Percentiles rank a stretch among this genome's conserved stretches.
phyloP scores from a whole-genome alignment of 148 eudicot species.

The Nyssa sinensis region DNA sequence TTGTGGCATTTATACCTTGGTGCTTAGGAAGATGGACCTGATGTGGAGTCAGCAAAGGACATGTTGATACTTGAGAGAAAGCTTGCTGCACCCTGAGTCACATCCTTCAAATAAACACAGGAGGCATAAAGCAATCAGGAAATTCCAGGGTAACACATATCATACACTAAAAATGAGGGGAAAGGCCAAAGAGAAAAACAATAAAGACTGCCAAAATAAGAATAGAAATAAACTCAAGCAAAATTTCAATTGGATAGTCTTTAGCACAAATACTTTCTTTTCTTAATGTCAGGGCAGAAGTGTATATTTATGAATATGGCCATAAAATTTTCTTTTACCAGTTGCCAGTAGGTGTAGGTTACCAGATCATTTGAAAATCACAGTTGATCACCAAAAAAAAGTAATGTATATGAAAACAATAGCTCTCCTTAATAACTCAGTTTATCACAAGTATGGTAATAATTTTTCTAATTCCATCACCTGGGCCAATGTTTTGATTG shows the following conservation, averaged over 20 bases:
- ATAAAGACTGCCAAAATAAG: neutral
- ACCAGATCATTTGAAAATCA: neutral
- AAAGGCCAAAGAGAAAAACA: neutral
- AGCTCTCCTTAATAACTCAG: constrained; percentile 1
- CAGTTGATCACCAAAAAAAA: neutral
- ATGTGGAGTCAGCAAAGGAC: constrained; percentile 50
- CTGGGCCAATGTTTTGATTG: neutral
- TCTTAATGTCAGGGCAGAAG: neutral
- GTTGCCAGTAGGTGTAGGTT: neutral
- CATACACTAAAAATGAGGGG: neutral
- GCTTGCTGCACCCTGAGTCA: constrained; percentile 54
- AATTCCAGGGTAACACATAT: neutral
- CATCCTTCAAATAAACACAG: constrained; percentile 42
- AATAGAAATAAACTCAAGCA: neutral
- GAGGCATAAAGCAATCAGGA: constrained; percentile 17
- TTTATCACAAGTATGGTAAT: neutral
- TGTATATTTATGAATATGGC: neutral
- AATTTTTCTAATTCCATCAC: neutral
- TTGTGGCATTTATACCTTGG: constrained; percentile 50
- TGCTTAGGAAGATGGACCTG: constrained; percentile 63
- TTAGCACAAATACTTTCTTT: neutral
- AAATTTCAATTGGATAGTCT: neutral
- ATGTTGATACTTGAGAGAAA: constrained; percentile 54
- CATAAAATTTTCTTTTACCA: neutral
- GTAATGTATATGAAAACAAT: neutral